A percentile compares a stretch with the other conserved stretches of the same genome.
Evolutionary conservation across 352 stramenopile genomes (phyloP).

Genomic region (Phytophthora hibernalis): DNA sequence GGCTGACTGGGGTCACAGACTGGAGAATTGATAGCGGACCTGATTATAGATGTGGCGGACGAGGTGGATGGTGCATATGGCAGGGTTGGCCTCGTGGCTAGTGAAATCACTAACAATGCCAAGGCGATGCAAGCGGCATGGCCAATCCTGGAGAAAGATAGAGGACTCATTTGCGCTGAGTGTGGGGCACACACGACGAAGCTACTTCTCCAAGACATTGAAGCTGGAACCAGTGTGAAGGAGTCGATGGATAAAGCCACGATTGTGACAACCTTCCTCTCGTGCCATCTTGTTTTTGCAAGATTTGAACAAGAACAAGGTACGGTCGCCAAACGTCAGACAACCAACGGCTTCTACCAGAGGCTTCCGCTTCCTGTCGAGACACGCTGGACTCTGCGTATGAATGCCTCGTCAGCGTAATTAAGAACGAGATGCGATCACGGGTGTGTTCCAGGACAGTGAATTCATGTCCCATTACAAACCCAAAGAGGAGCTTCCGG

Average conservation of each 20-base stretch:
- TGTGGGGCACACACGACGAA: slow-evolving; percentile 16
- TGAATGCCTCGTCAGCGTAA: slow-evolving; percentile 10
- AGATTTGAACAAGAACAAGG: slow-evolving; percentile 5
- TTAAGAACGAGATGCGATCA: slow-evolving; percentile 9
- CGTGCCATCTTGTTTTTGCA: not conserved
- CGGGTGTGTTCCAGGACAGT: slow-evolving; percentile 3
- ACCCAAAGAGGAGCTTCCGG: not conserved
- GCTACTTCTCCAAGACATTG: slow-evolving; percentile 13
- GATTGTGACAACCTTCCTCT: not conserved
- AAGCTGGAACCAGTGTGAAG: not conserved
- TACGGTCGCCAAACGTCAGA: not conserved
- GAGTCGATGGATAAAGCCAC: not conserved
- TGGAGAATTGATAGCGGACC: not conserved
- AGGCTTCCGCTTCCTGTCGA: not conserved
- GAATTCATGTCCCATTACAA: slow-evolving; percentile 10
- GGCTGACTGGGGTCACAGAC: not conserved
- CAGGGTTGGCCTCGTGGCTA: not conserved
- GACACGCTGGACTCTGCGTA: slow-evolving; percentile 8
- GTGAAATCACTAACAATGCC: slow-evolving; percentile 7
- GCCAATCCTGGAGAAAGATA: not conserved
- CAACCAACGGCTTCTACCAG: too few relatives aligned
- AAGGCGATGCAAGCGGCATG: slow-evolving; percentile 4
- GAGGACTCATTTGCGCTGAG: slow-evolving; percentile 5
- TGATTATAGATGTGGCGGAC: not conserved
- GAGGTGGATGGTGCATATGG: slow-evolving; percentile 1